Evolutionary conservation across 306 rosid genomes (phyloP), one percentile per base, ranked within the genome.

Genomic region (Malus domestica): DNA sequence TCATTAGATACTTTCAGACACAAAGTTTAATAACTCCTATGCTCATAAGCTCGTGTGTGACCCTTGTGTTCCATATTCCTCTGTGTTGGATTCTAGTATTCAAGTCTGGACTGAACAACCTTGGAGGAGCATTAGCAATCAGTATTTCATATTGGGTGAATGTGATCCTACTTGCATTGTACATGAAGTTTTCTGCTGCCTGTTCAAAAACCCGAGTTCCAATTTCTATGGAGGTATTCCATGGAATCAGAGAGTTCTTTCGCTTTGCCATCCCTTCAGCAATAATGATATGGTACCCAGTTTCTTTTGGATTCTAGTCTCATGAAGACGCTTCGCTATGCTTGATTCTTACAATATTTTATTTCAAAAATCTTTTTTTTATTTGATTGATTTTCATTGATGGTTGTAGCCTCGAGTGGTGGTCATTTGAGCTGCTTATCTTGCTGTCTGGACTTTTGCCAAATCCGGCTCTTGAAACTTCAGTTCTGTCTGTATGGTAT

Each of bases 401-500:
- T 72, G 59, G 44, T n/a, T 74, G 29, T 25, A 89, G 89, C 83
- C 85, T 89, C 8, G 80, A 83, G 69, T 88, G 90, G 93, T 88
- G 91, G 88, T 86, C 96, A 52, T 90, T 40, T 76, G 93, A 90
- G 83, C 78, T 88, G 74, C 81, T 88, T 19, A 30, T 86, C 45
- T 73, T 90, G 65, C 23, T 87, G 27, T 85, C 91, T 18, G 93
- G 93, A 20, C 83, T 90, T 40, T 79, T 90, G 67, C 93, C 96
- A 75, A 88, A 86, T 82, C 91, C 91, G 69, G 82, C 86, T 74
- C 89, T 90, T 74, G 91, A 88, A 76, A 90, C 96, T 51, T 88
- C 96, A 18, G 89, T 86, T 74, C 84, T 90, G 44, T 83, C 90
- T n/a, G 77, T 90, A 65, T 87, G 93, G 93, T 73, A 61, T 60